Base-by-base conservation (phyloP, 2,329 filamentous ascomycete genomes). In the Neocatenulostroma microsporum region DNA sequence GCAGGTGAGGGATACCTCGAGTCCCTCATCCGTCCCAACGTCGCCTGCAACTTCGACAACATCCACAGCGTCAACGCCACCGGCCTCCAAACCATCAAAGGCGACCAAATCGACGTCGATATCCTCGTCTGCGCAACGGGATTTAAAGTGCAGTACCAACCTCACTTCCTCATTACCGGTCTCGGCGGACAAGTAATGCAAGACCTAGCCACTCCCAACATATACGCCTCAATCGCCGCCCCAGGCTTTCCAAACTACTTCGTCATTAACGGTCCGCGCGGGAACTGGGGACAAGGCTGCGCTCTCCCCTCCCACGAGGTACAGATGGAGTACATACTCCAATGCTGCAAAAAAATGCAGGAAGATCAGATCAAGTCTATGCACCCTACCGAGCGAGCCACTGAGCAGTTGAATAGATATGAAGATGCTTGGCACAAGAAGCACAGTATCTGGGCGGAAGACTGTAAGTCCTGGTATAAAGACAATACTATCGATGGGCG, bases 1-100 rank as follows among this genome's bases (percentile, higher is more conserved):
- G n/a, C n/a, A n/a, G 64, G 60, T 60, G 21, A 82, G 50, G 68
- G 68, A 2, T 72, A 69, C 45, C 62, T 73, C 12, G 65, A 72
- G 48, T 63, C 69, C 62, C 52, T 71, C 29, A 54, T 54, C 2
- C 42, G 62, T 35, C 53, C 60, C 11, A 72, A 74, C 31, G 68
- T 71, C 2, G 45, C 57, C 14, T 54, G 60, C 3, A 56, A 67
- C 10, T 59, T 55, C 28, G 60, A 57, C 17, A 53, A 49, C 2
- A 64, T 70, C 36, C 40, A 46, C 13, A 46, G 53, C 11, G 59
- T 67, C 33, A 57, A 55, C 3, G 45, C 51, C n/a, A 48, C 48
- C 6, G 62, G 62, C 3, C 48, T 67, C 5, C 50, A 57, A 14
- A 65, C 62, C 1, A 36, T 44, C 4, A 61, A 64, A 37, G 62